phyloP scores from a whole-genome alignment of 495 filamentous ascomycete genomes.

The Lasiosphaeris hirsuta region DNA sequence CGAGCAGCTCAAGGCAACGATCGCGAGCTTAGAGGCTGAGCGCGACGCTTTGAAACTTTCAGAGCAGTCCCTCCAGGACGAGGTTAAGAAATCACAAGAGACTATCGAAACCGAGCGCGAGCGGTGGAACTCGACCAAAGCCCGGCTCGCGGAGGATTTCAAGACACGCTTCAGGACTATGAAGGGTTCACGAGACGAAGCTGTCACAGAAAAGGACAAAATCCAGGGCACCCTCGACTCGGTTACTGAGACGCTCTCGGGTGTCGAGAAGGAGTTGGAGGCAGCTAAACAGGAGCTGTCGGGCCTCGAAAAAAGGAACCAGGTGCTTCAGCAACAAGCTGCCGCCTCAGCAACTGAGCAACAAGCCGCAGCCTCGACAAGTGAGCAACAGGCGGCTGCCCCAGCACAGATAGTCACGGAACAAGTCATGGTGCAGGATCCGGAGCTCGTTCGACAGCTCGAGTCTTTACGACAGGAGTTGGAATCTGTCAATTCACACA shows the following conservation, averaged over 20 bases:
- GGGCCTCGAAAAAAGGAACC: constrained; percentile 35
- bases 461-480: constrained; percentile 34
- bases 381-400: constrained; percentile 8
- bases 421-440: constrained; percentile 13
- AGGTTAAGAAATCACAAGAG: constrained; percentile 44
- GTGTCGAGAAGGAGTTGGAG: constrained; percentile 37
- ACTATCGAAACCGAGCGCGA: constrained; percentile 43
- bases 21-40: constrained; percentile 63
- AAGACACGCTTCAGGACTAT: constrained; percentile 42
- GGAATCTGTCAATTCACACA: constrained; percentile 38
- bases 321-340: constrained; percentile 27
- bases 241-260: constrained; percentile 31
- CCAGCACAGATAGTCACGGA: constrained; percentile 4
- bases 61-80: constrained; percentile 57
- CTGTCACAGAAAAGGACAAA: constrained; percentile 35
- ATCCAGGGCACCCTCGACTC: constrained; percentile 34
- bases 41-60: constrained; percentile 61
- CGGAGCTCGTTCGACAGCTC: constrained; percentile 74
- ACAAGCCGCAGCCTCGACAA: constrained; percentile 8
- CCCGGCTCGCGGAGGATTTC: constrained; percentile 45
- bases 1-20: constrained; percentile 71
- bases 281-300: constrained; percentile 34
- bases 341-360: constrained; percentile 4
- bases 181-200: constrained; percentile 40
- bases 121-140: constrained; percentile 38